Base-by-base conservation (phyloP, 208 protist genomes). In the Balamuthia mandrillaris region DNA sequence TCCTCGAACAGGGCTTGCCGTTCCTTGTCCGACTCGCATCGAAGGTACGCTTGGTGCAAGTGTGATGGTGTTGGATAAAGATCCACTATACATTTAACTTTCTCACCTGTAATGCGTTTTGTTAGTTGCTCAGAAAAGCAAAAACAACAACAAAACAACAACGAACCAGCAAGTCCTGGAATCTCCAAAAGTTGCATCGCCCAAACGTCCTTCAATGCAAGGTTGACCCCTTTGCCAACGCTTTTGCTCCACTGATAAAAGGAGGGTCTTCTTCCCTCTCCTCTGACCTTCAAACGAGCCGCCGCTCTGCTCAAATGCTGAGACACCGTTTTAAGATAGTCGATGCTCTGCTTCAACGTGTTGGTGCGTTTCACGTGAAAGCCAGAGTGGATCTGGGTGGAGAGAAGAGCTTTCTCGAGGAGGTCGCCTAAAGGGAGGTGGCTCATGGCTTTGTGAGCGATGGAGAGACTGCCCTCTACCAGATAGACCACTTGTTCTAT, bases 121-220 rank as follows among this genome's bases (percentile, higher is more conserved):
- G 16, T 33, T 24, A 63, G 10, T 27, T 1, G n/a, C 3, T 0
- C 1, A 7, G 0, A 63, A 63, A 33, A 63, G 14, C 14, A 27
- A 33, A 7, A 4, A 33, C 10, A 1, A 21, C 0, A 16, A 33
- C 9, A 63, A 31, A 16, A 3, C 12, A 63, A 0, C 3, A 33
- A n/a, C 37, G 61, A 18, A 6, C 7, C 16, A 39, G 21, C 9
- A 63, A 14, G n/a, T 70, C 7, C 58, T 54, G 12, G 6, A 6
- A 77, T 45, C 66, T 77, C 44, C 21, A 77, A 9, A 7, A 77
- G 42, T 27, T 77, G 66, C 66, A 56, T 77, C 24, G 66, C 66
- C 14, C 27, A 77, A n/a, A 77, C 44, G 44, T 77, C 66, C 24
- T 39, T 77, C 44, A 77, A 39, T 39, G 66, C 54, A 45, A 77